Base-by-base conservation (phyloP, 192 early-diverging fungal species). In the Chytriomyces confervae region DNA sequence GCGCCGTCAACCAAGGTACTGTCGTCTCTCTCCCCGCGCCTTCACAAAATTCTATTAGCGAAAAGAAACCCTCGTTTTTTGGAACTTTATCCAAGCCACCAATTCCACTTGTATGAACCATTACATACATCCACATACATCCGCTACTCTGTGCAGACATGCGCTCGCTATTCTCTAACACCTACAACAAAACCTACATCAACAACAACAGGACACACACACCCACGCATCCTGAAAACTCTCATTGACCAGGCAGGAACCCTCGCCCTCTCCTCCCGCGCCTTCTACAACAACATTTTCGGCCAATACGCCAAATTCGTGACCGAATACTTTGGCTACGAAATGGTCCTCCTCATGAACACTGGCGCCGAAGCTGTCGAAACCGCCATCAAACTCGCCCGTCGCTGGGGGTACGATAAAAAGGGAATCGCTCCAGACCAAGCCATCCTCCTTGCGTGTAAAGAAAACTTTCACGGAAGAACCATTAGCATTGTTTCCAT, bases 301-400 rank as follows among this genome's bases (percentile, higher is more conserved):
- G 96, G 95, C 6, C 80, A 85, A 61, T 96, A 94, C 76, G 96
- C 95, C 65, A 92, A 95, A 78, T 99, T 94, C 81, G 82, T 99
- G 47, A 92, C 95, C 18, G 91, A 93, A 83, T 97, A 91, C 85
- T 99, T 99, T 87, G 93, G 94, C 1, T 96, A 93, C 77, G 95
- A 98, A 62, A 99, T 98, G 97, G 94, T 99, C 62, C 86, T 98
- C 57, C 97, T 96, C 62, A 98, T 97, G 94, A 99, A 99, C 89
- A 98, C 97, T 9, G 97, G 97, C 69, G 95, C 96, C 61, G 97
- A 99, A 80, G 97, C 95, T 4, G 97, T 99, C 44, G 97, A 99
- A 83, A 99, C 97, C 6, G 97, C 94, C 36, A 93, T 99, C 81
- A 99, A 99, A 88, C 90, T 99, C 13, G 93, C 97, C 45, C 91